Evolutionary conservation across 352 stramenopile genomes (phyloP).

Genomic region (Pythium monospermum): DNA sequence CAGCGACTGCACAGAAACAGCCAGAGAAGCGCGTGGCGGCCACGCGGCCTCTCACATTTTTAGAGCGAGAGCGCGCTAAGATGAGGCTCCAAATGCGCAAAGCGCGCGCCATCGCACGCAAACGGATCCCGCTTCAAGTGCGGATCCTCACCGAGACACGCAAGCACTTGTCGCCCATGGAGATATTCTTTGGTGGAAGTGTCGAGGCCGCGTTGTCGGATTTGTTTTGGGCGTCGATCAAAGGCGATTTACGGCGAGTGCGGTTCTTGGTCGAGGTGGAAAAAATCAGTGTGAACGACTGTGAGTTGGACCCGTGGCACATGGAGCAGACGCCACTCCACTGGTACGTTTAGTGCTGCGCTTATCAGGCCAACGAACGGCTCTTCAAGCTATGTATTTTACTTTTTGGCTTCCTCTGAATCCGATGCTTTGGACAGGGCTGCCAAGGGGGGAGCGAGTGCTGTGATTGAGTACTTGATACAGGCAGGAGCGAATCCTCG

Average conservation of each 20-base stretch:
- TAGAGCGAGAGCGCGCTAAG: conserved; percentile 47
- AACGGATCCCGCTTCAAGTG: conserved; percentile 62
- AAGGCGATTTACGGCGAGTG: conserved; percentile 52
- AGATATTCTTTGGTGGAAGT: conserved; percentile 56
- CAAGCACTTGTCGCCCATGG: conserved; percentile 45
- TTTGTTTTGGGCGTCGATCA: conserved; percentile 65
- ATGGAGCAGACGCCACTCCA: conserved; percentile 70
- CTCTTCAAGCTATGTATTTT: too few species aligned
- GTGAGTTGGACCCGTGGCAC: conserved; percentile 61
- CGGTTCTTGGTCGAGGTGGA: conserved; percentile 59
- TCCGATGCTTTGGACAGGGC: conserved; percentile 28
- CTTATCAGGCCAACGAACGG: too few species aligned
- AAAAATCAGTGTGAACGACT: conserved; percentile 35
- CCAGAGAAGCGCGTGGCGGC: background rate
- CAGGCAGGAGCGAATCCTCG: conserved; percentile 39
- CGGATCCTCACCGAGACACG: conserved; percentile 52
- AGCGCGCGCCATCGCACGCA: conserved; percentile 41
- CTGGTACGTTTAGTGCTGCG: conserved; percentile 29
- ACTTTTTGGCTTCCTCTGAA: too few species aligned
- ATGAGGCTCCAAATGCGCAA: conserved; percentile 53
- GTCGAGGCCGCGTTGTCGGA: conserved; percentile 56
- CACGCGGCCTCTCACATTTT: conserved; percentile 26
- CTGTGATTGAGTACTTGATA: conserved; percentile 55
- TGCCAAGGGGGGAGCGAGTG: conserved; percentile 47
- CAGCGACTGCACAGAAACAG: background rate